Base-by-base conservation (phyloP, 306 rosid genomes). In the Pterocarpus santalinus region DNA sequence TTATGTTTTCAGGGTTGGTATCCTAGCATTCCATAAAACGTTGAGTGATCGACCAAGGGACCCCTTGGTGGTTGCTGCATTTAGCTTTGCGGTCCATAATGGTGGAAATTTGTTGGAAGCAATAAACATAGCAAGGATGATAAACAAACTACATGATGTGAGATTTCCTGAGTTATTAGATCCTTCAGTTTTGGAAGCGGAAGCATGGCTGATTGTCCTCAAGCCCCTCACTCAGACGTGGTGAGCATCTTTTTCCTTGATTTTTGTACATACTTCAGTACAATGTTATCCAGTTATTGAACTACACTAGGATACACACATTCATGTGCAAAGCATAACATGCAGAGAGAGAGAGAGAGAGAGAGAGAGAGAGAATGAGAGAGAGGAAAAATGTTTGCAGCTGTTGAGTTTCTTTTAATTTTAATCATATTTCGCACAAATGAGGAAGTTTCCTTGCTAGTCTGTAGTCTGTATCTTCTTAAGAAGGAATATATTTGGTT, bases 51-150 rank as follows among this genome's bases (percentile, higher is more conserved):
- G 73, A 68, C 99, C 99, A 62, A 88, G 89, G 84, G 84, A 87
- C 72, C 81, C 91, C 38, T 67, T 68, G 74, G 97, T 80, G 78
- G 89, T 91, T 79, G 97, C 99, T 75, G 95, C 97, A 82, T 90
- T 93, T 83, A 62, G 94, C 83, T 89, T 95, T 86, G 90, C 93
- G 57, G 79, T 93, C 44, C 88, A 92, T 87, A 95, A 87, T 72
- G 97, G 97, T 47, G 99, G 99, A 57, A 89, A 91, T 87, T 66
- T 91, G 35, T 28, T 17, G 41, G 95, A 95, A 89, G 97, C 97
- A 16, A 64, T 89, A 69, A 75, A 74, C 75, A 91, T 95, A 85
- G 94, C 94, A 35, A 89, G 79, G 88, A 90, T 82, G 70, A 90
- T 92, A 72, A 69, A 78, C 8, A 83, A 84, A 76, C 82, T 84